Evolutionary conservation across 345 rosid genomes (phyloP).

Genomic region (Melaleuca quinquenervia): DNA sequence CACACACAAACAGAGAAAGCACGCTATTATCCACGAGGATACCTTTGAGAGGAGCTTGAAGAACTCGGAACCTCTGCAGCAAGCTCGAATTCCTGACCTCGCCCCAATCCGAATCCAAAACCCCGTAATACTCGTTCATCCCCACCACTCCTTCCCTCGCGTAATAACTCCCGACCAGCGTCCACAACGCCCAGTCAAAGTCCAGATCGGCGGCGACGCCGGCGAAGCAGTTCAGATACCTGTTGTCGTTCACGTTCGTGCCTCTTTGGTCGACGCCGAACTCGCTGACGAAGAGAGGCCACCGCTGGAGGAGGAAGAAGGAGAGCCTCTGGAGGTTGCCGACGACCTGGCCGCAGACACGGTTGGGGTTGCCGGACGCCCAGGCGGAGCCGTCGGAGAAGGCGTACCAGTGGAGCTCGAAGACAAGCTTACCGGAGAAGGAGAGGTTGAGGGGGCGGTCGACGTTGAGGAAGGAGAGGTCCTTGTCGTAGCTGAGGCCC

Average conservation of each 20-base stretch:
- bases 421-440: slow-evolving; percentile 54
- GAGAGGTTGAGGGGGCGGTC: slow-evolving; percentile 31
- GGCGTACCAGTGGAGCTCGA: slow-evolving; percentile 82
- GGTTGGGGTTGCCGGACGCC: slow-evolving; percentile 58
- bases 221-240: slow-evolving; percentile 63
- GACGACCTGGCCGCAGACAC: slow-evolving; percentile 56
- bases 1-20: background rate
- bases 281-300: slow-evolving; percentile 66
- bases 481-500: slow-evolving; percentile 65
- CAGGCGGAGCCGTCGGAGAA: slow-evolving; percentile 69
- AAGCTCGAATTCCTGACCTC: slow-evolving; percentile 47
- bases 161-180: slow-evolving; percentile 72
- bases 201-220: slow-evolving; percentile 71
- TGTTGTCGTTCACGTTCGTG: slow-evolving; percentile 39
- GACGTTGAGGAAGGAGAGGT: slow-evolving; percentile 47
- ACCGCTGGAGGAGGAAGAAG: slow-evolving; percentile 50
- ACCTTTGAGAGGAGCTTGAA: slow-evolving; percentile 66
- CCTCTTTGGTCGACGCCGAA: slow-evolving; percentile 77
- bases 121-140: slow-evolving; percentile 53
- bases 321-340: slow-evolving; percentile 40
- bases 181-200: slow-evolving; percentile 85
- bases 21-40: background rate
- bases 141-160: slow-evolving; percentile 64
- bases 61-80: slow-evolving; percentile 39
- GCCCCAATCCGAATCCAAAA: slow-evolving; percentile 52